A percentile compares a stretch with the other conserved stretches of the same genome.
Evolutionary conservation across 169 alveolate species (phyloP).

Genomic region (Plasmodium falciparum): DNA sequence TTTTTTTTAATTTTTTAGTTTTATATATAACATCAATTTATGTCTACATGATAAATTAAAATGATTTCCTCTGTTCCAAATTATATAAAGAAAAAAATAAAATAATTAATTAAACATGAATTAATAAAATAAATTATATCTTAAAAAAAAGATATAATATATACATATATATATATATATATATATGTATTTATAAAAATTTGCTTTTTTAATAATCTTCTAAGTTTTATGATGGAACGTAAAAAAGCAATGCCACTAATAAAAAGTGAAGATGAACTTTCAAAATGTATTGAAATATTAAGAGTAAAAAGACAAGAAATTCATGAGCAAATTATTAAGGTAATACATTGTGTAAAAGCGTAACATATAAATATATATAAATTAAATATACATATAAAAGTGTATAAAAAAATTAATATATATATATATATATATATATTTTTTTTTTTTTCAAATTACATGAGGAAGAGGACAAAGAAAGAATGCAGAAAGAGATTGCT

Average conservation of each 20-base stretch:
- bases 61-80: too few relatives aligned
- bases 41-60: too few relatives aligned
- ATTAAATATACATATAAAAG: background rate
- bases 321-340: slow-evolving; percentile 80
- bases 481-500: slow-evolving; percentile 87
- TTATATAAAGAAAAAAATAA: too few relatives aligned
- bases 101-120: too few relatives aligned
- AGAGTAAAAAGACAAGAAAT: slow-evolving; percentile 90
- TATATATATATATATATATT: background rate
- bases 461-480: slow-evolving; percentile 88
- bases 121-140: background rate
- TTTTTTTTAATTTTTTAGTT: background rate
- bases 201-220: slow-evolving; percentile 1
- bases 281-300: slow-evolving; percentile 88
- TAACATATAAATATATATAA: background rate
- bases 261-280: slow-evolving; percentile 87
- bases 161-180: background rate
- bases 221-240: slow-evolving; percentile 17
- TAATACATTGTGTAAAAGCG: slow-evolving; percentile 10
- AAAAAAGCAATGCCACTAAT: slow-evolving; percentile 59
- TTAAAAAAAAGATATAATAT: background rate
- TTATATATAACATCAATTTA: too few relatives aligned
- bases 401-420: too few relatives aligned
- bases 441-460: slow-evolving; percentile 76
- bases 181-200: background rate